phyloP scores from a whole-genome alignment of 169 alveolate species.

The Cryptosporidium tyzzeri region DNA sequence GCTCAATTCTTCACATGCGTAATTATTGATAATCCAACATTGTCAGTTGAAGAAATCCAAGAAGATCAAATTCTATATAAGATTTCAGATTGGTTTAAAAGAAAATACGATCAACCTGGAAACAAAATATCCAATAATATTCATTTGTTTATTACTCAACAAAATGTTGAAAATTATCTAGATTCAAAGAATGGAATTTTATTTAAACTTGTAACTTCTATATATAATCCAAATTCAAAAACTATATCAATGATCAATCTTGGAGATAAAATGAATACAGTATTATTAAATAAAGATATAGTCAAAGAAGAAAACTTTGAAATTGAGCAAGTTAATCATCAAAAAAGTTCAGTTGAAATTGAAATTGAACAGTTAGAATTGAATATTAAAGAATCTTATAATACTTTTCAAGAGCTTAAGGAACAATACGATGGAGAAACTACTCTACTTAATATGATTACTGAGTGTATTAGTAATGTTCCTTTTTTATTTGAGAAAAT shows the following conservation, averaged over 20 bases:
- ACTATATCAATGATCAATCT: constrained; percentile 45
- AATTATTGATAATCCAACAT: constrained; percentile 27
- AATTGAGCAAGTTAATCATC: background rate
- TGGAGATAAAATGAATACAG: constrained; percentile 54
- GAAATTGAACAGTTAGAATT: constrained; percentile 18
- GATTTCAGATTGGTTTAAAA: constrained; percentile 57
- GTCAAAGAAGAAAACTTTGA: background rate
- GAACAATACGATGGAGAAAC: constrained; percentile 31
- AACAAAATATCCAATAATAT: constrained; percentile 31
- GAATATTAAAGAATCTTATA: constrained; percentile 1
- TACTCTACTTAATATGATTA: constrained; percentile 11
- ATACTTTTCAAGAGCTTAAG: background rate
- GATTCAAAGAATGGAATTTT: constrained; percentile 20
- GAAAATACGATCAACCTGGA: constrained; percentile 35
- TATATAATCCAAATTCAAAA: constrained; percentile 59
- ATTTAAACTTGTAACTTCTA: constrained; percentile 35
- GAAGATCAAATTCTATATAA: constrained; percentile 63
- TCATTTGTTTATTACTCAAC: constrained; percentile 7
- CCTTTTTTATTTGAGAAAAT: constrained; percentile 20
- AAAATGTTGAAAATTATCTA: background rate
- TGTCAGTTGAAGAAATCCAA: background rate
- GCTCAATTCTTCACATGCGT: constrained; percentile 55
- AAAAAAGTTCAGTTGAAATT: background rate
- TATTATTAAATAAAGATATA: background rate
- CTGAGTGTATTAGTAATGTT: constrained; percentile 51